Evolutionary conservation across 371 early-diverging fungal species (phyloP), one percentile per base, ranked within the genome.

Genomic region (Mucor saturninus): DNA sequence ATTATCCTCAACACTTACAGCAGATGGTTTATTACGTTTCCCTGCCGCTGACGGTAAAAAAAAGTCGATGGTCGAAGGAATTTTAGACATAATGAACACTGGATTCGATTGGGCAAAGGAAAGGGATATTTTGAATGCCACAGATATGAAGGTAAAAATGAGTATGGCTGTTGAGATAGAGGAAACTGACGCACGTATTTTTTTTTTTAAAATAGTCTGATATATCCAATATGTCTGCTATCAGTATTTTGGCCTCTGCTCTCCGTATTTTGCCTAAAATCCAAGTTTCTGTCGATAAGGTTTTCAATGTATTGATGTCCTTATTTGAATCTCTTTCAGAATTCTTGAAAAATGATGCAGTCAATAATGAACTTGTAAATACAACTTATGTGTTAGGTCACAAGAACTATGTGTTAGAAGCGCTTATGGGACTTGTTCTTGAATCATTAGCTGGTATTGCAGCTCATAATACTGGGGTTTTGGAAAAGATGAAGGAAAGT

Each of bases 21-120:
- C 83, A 2, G 76, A 81, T 39, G 87, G 85, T 8, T 60, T 86
- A n/a, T 30, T 88, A n/a, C 83, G 84, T 10, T 85, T 87, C 58
- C 85, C 87, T 7, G 30, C 42, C 3, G 53, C 59, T 6, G 59
- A 49, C 6, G 73, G 75, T 31, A 51, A 56, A 1, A 35, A 67
- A 2, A 70, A 73, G 29, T 64, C 72, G 5, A 56, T 84, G 26
- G 54, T 67, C 4, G 54, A 68, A 5, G 74, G 75, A 2, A 63
- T 89, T 15, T 46, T 85, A 51, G 64, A 72, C 6, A 51, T 83
- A 4, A 30, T 86, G 31, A 60, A 61, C 2, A 59, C 67, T n/a
- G 43, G 65, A 4, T 80, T 71, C 46, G 77, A 88, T 61, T 88
- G 89, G 89, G 61, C 64, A 43, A 35, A 69, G 5, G 84, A 85